Base-by-base conservation (phyloP, 768 basidiomycete genomes). In the Coprinellus aureogranulatus region DNA sequence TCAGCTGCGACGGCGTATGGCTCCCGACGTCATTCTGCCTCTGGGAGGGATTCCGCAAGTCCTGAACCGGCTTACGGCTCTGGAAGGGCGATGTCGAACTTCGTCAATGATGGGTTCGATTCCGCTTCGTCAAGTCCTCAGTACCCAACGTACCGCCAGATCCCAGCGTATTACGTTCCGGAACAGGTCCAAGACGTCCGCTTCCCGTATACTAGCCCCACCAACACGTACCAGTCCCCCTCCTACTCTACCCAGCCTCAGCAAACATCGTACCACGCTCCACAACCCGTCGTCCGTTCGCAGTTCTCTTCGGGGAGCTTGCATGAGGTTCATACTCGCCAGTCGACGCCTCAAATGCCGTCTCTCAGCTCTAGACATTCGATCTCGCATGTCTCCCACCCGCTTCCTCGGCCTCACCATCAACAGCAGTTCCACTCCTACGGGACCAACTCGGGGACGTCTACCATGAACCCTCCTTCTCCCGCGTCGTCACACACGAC, bases 331-430 rank as follows among this genome's bases (percentile, higher is more conserved):
- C 30, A 47, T 30, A 53, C 60, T 26, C 59, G 65, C 22, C 37
- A 62, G 44, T 31, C 68, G 40, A 46, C 75, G 59, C 55, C 73
- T 8, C 65, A 74, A 37, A 59, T 45, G 37, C 39, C 46, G 0
- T 67, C 80, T 3, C 69, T 76, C 2, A 69, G 76, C 3, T 84
- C 82, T n/a, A 79, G 84, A 10, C 79, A 83, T 41, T 84, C 83
- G 5, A 82, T 85, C 25, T 83, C 83, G 0, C 83, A 84, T 57
- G 80, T 85, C 23, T 83, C 82, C 2, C 60, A 64, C 22, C 78
- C 80, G 57, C 34, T 14, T 34, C 34, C 34, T 34, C 34, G 14
- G 34, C 34, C 34, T 34, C 34, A 34, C 34, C 34, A 34, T 14
- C 34, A 34, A 6, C 34, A 34, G 14, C n/a, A n/a, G n/a, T n/a